phyloP scores from a whole-genome alignment of 352 stramenopile genomes.

The Globisporangium mamillatum region DNA sequence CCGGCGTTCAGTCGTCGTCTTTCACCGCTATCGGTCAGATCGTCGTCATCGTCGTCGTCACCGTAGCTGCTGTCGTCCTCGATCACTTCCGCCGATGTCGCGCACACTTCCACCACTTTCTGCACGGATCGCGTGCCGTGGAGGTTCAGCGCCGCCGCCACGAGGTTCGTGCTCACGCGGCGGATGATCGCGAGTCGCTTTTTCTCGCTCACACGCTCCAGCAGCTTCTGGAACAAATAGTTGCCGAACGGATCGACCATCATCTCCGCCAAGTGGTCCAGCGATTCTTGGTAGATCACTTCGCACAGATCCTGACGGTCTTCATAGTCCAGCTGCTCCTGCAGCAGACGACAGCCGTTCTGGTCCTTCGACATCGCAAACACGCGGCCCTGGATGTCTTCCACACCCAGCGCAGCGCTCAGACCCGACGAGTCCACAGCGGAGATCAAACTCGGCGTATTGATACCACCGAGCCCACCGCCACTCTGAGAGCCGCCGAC shows the following conservation, averaged over 20 bases:
- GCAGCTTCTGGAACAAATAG: slow-evolving; percentile 99
- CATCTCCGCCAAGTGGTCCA: slow-evolving; percentile 94
- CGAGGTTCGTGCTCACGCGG: slow-evolving; percentile 92
- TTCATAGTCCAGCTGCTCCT: slow-evolving; percentile 95
- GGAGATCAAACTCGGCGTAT: background rate
- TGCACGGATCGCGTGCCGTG: slow-evolving; percentile 98
- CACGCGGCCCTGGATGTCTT: slow-evolving; percentile 76
- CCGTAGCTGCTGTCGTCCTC: slow-evolving; percentile 41
- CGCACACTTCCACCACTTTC: slow-evolving; percentile 97
- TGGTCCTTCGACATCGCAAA: slow-evolving; percentile 94
- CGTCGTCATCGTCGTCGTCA: slow-evolving; percentile 36
- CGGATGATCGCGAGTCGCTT: slow-evolving; percentile 92
- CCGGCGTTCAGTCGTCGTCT: slow-evolving; percentile 11
- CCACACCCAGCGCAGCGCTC: slow-evolving; percentile 51
- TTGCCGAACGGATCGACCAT: slow-evolving; percentile 99
- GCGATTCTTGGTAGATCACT: slow-evolving; percentile 96
- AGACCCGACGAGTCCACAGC: slow-evolving; percentile 20
- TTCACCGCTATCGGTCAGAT: slow-evolving; percentile 11
- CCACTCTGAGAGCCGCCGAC: slow-evolving; percentile 9
- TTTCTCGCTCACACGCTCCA: slow-evolving; percentile 91
- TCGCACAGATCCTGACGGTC: slow-evolving; percentile 89
- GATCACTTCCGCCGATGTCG: slow-evolving; percentile 65
- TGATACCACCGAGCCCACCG: slow-evolving; percentile 11
- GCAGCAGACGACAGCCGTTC: slow-evolving; percentile 95
- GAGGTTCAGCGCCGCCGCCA: slow-evolving; percentile 96